Evolutionary conservation across 2,329 filamentous ascomycete species (phyloP), one percentile per base, ranked within the genome.

Genomic region (Cadophora luteo-olivacea): DNA sequence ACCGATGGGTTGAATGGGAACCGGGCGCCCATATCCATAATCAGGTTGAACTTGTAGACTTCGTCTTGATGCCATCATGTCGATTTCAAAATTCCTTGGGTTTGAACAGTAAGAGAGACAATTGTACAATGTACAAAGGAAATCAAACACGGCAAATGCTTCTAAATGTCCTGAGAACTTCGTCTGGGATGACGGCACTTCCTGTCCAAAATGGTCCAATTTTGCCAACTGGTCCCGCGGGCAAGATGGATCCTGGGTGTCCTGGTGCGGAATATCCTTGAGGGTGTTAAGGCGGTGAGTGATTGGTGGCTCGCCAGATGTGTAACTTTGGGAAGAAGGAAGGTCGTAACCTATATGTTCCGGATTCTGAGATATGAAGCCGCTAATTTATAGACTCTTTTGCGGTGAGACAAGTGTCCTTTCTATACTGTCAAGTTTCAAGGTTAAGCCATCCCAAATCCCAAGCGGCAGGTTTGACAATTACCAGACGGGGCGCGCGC

Each of bases 1-100:
- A 52, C 71, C 72, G 68, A 72, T 75, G 48, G 55, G 55, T 41
- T 38, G 55, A 41, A 60, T 60, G 33, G 74, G 65, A 58, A 69
- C 68, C 48, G 73, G 67, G 36, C 72, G 72, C 68, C 70, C 73
- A 70, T 75, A 75, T 70, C 69, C 70, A 70, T 72, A 77, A 64
- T 78, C 77, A 65, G 75, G 75, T 69, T 77, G 77, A 66, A 76
- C 70, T 66, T 72, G 72, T 65, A 74, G 65, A 68, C 74, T 77
- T 70, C 77, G 74, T 77, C 76, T 77, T 66, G 76, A 72, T 49
- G 77, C 73, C 75, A 78, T 78, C 71, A 76, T 77, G 65, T 69
- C 65, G 62, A 60, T 61, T 52, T 64, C 45, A 62, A 55, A 60
- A 64, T 65, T 71, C 66, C 67, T 65, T 61, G 68, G 68, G 49